Percentiles rank a stretch among this genome's conserved stretches.
These are phyloP conservation scores for Blastobotrys ciferrii DNA, from an alignment of 1,139 yeast genomes.

Conservation along the genomic window DNA sequence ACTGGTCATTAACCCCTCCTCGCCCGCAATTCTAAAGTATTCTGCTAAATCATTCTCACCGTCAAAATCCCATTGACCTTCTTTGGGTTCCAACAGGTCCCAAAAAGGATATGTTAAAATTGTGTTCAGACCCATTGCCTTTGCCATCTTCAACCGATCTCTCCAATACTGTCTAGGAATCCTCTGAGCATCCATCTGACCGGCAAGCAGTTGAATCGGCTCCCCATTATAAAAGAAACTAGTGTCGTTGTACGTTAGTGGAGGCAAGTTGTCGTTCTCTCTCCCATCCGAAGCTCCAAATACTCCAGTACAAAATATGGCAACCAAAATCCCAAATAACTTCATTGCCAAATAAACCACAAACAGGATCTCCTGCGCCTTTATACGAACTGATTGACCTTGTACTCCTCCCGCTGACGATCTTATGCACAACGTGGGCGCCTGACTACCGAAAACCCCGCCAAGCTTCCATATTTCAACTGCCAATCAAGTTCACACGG, in stretches of 20 bases:
- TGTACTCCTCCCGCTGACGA: too few relatives aligned
- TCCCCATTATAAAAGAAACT: conserved; percentile 10
- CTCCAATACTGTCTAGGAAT: conserved; percentile 10
- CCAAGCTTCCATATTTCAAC: too few relatives aligned
- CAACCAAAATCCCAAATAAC: too few relatives aligned
- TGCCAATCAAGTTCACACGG: too few relatives aligned
- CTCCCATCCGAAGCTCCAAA: background rate
- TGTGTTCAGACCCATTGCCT: conserved; percentile 16
- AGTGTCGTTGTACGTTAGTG: conserved; percentile 10
- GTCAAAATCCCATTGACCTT: conserved; percentile 9
- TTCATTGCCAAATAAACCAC: too few relatives aligned
- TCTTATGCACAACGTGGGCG: too few relatives aligned
- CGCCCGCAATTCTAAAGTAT: conserved; percentile 13
- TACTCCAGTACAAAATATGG: too few relatives aligned
- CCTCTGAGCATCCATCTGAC: conserved; percentile 16
- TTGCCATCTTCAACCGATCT: conserved; percentile 9
- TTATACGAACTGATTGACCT: too few relatives aligned
- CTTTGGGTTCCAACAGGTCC: conserved; percentile 12
- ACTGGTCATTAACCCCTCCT: conserved; percentile 12
- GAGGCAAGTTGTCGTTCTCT: conserved; percentile 1
- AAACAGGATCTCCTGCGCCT: too few relatives aligned
- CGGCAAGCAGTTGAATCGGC: conserved; percentile 13
- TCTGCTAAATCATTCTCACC: conserved; percentile 11
- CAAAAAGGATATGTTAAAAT: conserved; percentile 11
- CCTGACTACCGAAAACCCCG: too few relatives aligned